Conservation (phyloP, 2,329 filamentous ascomycete species). For the Hypoxylon sp. region DNA sequence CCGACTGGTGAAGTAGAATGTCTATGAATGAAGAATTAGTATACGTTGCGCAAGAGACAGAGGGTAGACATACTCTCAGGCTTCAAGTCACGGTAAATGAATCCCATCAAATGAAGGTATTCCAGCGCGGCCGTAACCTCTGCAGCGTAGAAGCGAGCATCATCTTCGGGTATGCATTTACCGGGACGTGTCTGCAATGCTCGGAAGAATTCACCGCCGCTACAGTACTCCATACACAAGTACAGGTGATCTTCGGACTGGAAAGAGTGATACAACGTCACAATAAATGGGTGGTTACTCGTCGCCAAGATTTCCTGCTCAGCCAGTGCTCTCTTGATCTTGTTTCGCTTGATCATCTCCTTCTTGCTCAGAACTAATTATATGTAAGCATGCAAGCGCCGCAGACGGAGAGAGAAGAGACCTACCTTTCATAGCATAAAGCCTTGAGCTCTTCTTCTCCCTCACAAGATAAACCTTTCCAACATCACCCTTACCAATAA, state of each 20-base stretch:
- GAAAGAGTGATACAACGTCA: constrained; percentile 98
- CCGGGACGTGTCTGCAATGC: constrained; percentile 95
- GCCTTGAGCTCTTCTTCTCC: constrained; percentile 94
- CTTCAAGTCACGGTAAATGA: constrained; percentile 98
- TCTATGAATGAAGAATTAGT: constrained; percentile 67
- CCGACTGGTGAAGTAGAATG: constrained; percentile 97
- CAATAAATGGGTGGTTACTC: constrained; percentile 98
- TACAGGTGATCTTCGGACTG: constrained; percentile 99
- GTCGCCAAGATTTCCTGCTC: constrained; percentile 98
- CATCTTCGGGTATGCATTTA: constrained; percentile 96
- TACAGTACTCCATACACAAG: constrained; percentile 99
- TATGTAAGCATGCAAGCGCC: constrained; percentile 48
- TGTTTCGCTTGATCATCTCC: constrained; percentile 99
- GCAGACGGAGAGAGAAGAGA: neutral
- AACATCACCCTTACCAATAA: constrained; percentile 98
- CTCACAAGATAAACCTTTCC: constrained; percentile 97
- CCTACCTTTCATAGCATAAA: constrained; percentile 99
- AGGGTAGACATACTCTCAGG: constrained; percentile 81
- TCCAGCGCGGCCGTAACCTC: constrained; percentile 97
- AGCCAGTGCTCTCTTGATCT: constrained; percentile 97
- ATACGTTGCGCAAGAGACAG: constrained; percentile 4
- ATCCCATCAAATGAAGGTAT: constrained; percentile 98
- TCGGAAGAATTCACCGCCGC: constrained; percentile 97
- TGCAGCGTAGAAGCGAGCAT: constrained; percentile 95
- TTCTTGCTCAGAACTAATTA: constrained; percentile 92